Conservation (phyloP, 1,139 yeast genomes). For the Nakaseomyces nivariensis region DNA sequence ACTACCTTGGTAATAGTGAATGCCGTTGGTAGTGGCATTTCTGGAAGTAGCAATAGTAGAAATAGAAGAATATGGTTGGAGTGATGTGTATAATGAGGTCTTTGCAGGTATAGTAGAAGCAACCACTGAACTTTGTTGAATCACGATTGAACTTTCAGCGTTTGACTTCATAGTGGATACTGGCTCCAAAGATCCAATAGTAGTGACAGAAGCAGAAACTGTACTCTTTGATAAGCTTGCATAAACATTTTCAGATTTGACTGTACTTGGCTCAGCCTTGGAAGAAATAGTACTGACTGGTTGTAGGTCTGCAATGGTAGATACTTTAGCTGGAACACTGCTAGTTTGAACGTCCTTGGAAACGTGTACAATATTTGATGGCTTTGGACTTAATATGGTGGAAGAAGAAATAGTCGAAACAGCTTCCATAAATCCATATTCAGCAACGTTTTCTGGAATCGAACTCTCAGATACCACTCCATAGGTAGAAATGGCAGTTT, state of each 20-base stretch:
- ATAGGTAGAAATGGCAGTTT: not conserved
- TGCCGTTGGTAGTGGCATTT: not conserved
- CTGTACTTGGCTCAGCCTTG: conserved; percentile 1
- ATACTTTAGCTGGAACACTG: not conserved
- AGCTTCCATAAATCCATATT: not conserved
- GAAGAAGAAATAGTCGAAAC: not conserved
- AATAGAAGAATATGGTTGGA: conserved; percentile 8
- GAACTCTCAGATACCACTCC: not conserved
- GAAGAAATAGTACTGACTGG: conserved; percentile 2
- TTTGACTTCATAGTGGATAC: conserved; percentile 2
- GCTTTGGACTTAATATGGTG: not conserved
- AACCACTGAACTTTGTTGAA: not conserved
- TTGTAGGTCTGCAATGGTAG: not conserved
- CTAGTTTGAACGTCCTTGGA: not conserved
- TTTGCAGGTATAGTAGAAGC: conserved; percentile 3
- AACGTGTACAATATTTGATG: not conserved
- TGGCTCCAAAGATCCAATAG: conserved; percentile 1
- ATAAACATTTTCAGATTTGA: not conserved
- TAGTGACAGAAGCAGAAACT: not conserved
- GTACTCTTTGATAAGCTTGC: not conserved
- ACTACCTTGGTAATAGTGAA: conserved; percentile 7
- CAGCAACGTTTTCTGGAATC: not conserved
- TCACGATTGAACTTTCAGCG: not conserved
- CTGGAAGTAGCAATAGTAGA: conserved; percentile 5
- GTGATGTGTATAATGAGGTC: not conserved